Evolutionary conservation across 176 grass and related monocot species (phyloP), one percentile per base, ranked within the genome.

Genomic region (Aegilops tauschii): DNA sequence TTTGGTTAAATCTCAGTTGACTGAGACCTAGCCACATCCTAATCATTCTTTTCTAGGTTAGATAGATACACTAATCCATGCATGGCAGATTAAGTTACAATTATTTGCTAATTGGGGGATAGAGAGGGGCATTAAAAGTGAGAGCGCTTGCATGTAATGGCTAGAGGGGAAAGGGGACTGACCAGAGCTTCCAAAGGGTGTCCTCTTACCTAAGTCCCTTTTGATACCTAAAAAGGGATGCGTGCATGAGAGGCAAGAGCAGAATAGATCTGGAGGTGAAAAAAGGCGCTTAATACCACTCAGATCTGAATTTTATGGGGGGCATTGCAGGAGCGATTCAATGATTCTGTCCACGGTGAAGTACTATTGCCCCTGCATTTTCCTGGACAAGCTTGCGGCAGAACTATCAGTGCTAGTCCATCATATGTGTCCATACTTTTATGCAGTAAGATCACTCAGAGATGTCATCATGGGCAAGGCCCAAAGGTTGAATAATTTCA

Each of bases 261-360:
- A 50, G 68, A 76, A 81, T 39, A 81, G 89, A 91, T 91, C 89
- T 91, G 77, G 81, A 71, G 70, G 32, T 59, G 47, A 59, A 86
- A 65, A 64, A 86, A 66, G 47, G 77, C n/a, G 8, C 69, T 76
- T 54, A 85, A 84, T 81, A 77, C 30, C 70, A 88, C 77, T 77
- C 69, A 88, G 82, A 88, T 88, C 86, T 81, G 90, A 81, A 85
- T 81, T 44, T 67, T 31, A 1, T 61, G 9, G 66, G 31, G 70
- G 30, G 9, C 69, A 70, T n/a, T 77, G 62, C 69, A 30, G 69
- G 61, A 88, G 86, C 4, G 52, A 81, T 84, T 88, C 77, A 77
- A 91, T 91, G 82, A 88, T 88, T 84, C 31, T 91, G 89, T 84
- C 89, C 72, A 74, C 4, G 7, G 35, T 29, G 76, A 84, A 84